Conservation (phyloP, 2,329 filamentous ascomycete species). For the Xylaria arbuscula region DNA sequence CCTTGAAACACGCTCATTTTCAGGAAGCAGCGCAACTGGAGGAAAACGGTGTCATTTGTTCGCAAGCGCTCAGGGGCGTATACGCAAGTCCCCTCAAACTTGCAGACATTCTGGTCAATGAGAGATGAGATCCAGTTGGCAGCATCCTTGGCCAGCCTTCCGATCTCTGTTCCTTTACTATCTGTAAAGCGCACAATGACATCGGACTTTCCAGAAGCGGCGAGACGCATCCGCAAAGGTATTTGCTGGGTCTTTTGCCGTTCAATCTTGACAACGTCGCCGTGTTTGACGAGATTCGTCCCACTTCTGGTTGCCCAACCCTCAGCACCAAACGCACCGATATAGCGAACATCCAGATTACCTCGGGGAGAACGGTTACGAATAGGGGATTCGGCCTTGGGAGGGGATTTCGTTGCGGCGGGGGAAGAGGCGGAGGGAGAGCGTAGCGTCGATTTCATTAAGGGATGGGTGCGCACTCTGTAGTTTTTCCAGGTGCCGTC, state of each 20-base stretch:
- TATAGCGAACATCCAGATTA: slow-evolving; percentile 70
- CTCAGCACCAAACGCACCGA: slow-evolving; percentile 90
- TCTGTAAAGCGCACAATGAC: slow-evolving; percentile 94
- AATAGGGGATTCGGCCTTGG: slow-evolving; percentile 32
- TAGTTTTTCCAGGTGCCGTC: slow-evolving; percentile 73
- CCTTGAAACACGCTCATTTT: slow-evolving; percentile 78
- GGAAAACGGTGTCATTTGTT: slow-evolving; percentile 93
- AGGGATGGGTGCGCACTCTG: slow-evolving; percentile 49
- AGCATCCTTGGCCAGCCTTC: slow-evolving; percentile 85
- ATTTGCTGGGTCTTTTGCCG: slow-evolving; percentile 79
- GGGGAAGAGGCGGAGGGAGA: slow-evolving; percentile 27
- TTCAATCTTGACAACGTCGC: slow-evolving; percentile 87
- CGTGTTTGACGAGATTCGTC: slow-evolving; percentile 77
- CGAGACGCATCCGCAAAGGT: slow-evolving; percentile 57
- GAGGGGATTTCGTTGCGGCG: slow-evolving; percentile 28
- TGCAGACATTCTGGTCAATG: slow-evolving; percentile 89
- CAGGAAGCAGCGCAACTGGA: slow-evolving; percentile 85
- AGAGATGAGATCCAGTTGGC: slow-evolving; percentile 93
- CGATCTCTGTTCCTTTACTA: slow-evolving; percentile 80
- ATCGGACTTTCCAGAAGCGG: slow-evolving; percentile 77
- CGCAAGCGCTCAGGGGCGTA: slow-evolving; percentile 86
- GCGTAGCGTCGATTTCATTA: slow-evolving; percentile 36
- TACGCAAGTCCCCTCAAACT: slow-evolving; percentile 87
- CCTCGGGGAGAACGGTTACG: slow-evolving; percentile 34
- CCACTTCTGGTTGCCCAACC: slow-evolving; percentile 94